Base-by-base conservation (phyloP, 2,329 filamentous ascomycete genomes). In the Fusarium chaquense region DNA sequence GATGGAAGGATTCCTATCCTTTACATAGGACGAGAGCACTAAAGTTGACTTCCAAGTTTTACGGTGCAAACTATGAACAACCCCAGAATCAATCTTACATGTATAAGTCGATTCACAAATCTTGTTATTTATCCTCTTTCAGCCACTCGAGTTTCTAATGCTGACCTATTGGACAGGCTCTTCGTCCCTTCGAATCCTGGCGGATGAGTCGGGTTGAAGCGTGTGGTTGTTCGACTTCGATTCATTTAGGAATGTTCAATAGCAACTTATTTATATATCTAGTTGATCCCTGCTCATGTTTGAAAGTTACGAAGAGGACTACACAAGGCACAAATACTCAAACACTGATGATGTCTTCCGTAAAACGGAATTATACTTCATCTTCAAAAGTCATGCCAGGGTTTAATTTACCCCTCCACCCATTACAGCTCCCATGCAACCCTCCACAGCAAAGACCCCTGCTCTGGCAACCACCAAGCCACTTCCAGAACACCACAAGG, bases 391-490 rank as follows among this genome's bases (percentile, higher is more conserved):
- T 33, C 20, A 11, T 30, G 26, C 22, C 24, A 33, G 59, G 51
- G 51, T 51, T 32, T 46, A 43, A n/a, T 50, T 56, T 64, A 26
- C 63, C 62, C 63, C 63, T 66, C 62, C 56, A 65, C 38, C 54
- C 60, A 57, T 32, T 58, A 41, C 51, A 32, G 36, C 11, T 33
- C 30, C 24, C 26, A 55, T 69, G 67, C 38, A 59, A 63, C 57
- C 49, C 50, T 64, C 20, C 36, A 8, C n/a, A 56, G 40, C 33
- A 67, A 40, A 52, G 38, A 57, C 43, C 65, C 66, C 41, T 53
- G 61, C 55, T 51, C 41, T 41, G 61, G 44, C 50, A 36, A 45
- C 59, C 53, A 65, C 59, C 65, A 69, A 63, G 52, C 67, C 62
- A 35, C 62, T 53, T 69, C 49, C 63, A 67, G 67, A 69, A 69